These are phyloP conservation scores for Albugo laibachii DNA, from an alignment of 352 stramenopile genomes.

Conservation along the genomic window DNA sequence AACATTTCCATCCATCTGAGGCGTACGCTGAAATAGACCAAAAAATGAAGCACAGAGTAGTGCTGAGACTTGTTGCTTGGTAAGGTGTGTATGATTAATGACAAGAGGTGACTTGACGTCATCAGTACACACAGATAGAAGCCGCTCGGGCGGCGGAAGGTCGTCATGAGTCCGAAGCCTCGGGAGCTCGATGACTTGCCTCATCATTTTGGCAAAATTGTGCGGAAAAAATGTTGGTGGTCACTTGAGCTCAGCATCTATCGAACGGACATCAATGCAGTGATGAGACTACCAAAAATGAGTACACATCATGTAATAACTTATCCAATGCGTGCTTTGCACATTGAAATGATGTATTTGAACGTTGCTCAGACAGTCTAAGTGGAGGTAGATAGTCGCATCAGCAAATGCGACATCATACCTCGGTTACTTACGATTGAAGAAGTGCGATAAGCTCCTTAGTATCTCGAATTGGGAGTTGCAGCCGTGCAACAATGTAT, in stretches of 20 bases:
- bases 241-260: slow-evolving; percentile 21
- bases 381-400: background rate
- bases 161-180: slow-evolving; percentile 26
- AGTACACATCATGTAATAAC: slow-evolving; percentile 1
- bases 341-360: slow-evolving; percentile 6
- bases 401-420: slow-evolving; percentile 1
- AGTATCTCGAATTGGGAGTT: slow-evolving; percentile 16
- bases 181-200: slow-evolving; percentile 25
- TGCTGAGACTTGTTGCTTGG: slow-evolving; percentile 22
- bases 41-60: slow-evolving; percentile 44
- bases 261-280: background rate
- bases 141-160: slow-evolving; percentile 1
- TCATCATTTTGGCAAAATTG: slow-evolving; percentile 27
- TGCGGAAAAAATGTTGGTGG: slow-evolving; percentile 16
- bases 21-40: slow-evolving; percentile 17
- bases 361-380: slow-evolving; percentile 2
- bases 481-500: slow-evolving; percentile 28
- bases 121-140: background rate
- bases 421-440: slow-evolving; percentile 16
- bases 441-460: slow-evolving; percentile 17
- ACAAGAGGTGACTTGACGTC: slow-evolving; percentile 4
- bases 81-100: slow-evolving; percentile 14
- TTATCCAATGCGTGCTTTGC: slow-evolving; percentile 4
- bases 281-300: background rate
- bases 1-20: slow-evolving; percentile 1